Base-by-base conservation (phyloP, 73 alveolate species). In the Durusdinium trenchii region DNA sequence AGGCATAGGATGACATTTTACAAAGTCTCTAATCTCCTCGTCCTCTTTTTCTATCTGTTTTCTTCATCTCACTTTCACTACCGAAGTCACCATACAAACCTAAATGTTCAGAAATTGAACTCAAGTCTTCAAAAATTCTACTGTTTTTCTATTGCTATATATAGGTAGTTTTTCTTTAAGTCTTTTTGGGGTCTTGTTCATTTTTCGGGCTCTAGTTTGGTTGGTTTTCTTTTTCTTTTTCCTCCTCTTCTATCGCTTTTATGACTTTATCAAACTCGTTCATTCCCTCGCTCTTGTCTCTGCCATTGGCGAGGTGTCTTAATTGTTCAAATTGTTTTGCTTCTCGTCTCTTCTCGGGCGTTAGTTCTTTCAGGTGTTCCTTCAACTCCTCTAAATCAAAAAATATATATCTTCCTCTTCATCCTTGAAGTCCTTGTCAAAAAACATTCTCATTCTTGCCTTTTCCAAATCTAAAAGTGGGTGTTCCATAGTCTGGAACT, bases 381-480 rank as follows among this genome's bases (percentile, higher is more conserved):
- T 73, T 73, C 23, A 23, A 40, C 42, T 73, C 85, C 36, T 73
- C 54, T n/a, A n/a, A n/a, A n/a, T n/a, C n/a, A n/a, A 12, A 57
- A 23, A 23, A 23, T 57, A 12, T 57, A 23, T 57, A 16, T 73
- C 85, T 38, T 14, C 23, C 35, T 73, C 85, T 73, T 73, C 23
- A n/a, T 38, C 69, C 23, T 47, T 64, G 12, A 43, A 57, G 30
- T 79, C 89, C 40, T 3, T 35, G 54, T 79, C 45, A 57, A 50
- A 20, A 47, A 47, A 48, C 93, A 50, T 82, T 47, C 48, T 48
- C 93, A 82, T 82, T 82, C 71, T 42, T 82, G 23, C 50, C 73
- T 47, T 82, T 50, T 82, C 93, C 93, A 82, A 47, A 30, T 82
- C 93, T 48, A 82, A 43, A 46, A 79, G 90, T 79, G 40, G 40